Conservation (phyloP, 2,329 filamentous ascomycete species). For the Venturia aucupariae region DNA sequence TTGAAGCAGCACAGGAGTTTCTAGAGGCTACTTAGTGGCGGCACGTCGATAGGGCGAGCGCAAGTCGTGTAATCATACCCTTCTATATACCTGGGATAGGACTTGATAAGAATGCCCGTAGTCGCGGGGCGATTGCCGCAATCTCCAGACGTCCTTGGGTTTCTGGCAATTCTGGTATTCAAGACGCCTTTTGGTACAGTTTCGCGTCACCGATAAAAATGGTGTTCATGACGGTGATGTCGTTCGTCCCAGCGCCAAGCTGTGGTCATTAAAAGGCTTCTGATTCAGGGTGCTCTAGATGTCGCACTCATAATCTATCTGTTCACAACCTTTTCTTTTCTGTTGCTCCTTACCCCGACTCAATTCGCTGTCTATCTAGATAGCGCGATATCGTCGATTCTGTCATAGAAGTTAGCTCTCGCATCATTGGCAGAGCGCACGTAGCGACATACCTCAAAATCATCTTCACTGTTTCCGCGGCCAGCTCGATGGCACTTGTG, state of each 20-base stretch:
- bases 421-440: conserved; percentile 37
- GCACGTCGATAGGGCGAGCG: too few relatives aligned
- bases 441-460: conserved; percentile 60
- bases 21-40: too few relatives aligned
- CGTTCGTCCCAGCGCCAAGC: neutral
- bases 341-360: neutral
- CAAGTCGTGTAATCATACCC: neutral
- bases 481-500: conserved; percentile 94
- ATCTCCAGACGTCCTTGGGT: neutral
- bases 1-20: neutral
- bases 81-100: neutral
- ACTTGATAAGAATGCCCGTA: neutral
- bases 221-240: neutral
- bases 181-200: neutral
- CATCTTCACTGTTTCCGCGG: conserved; percentile 98
- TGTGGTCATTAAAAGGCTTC: neutral
- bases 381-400: conserved; percentile 8
- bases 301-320: neutral
- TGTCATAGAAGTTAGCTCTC: neutral
- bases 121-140: neutral
- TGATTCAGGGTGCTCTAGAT: neutral
- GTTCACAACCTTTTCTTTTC: neutral
- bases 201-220: neutral
- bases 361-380: neutral
- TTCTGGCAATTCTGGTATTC: neutral